Conservation (phyloP, 805 yeast species). For the Wickerhamomyces mucosus region DNA sequence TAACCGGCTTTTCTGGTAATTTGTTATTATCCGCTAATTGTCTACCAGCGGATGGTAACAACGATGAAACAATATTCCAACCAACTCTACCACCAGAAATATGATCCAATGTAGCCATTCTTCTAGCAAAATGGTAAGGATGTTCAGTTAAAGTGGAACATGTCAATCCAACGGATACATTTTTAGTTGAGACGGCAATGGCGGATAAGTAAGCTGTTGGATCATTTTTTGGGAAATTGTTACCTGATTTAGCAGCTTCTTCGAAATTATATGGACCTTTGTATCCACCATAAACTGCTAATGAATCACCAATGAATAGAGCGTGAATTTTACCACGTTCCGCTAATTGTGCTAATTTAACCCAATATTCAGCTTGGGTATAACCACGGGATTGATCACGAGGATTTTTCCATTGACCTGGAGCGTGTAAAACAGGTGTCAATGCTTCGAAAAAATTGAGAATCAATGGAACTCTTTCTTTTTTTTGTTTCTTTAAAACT, state of each 20-base stretch:
- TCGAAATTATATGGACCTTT: constrained; percentile 30
- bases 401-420: constrained; percentile 18
- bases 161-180: constrained; percentile 33
- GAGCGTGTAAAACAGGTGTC: constrained; percentile 15
- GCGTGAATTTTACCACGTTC: constrained; percentile 32
- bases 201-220: constrained; percentile 29
- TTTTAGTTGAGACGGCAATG: constrained; percentile 37
- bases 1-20: constrained; percentile 31
- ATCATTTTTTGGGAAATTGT: constrained; percentile 29
- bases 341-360: constrained; percentile 27
- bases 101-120: constrained; percentile 36
- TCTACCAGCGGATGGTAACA: constrained; percentile 34
- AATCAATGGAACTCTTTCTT: constrained; percentile 10
- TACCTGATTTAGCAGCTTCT: constrained; percentile 26
- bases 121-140: constrained; percentile 36
- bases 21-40: constrained; percentile 28
- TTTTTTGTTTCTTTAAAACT: constrained; percentile 11
- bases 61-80: constrained; percentile 38
- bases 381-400: constrained; percentile 14
- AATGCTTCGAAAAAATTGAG: constrained; percentile 16
- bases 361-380: constrained; percentile 26
- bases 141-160: constrained; percentile 35
- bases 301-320: constrained; percentile 31
- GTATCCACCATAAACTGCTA: constrained; percentile 32
- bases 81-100: constrained; percentile 37